Evolutionary conservation across 768 basidiomycete genomes (phyloP), one percentile per base, ranked within the genome.

Genomic region (Termitomyces sp.): DNA sequence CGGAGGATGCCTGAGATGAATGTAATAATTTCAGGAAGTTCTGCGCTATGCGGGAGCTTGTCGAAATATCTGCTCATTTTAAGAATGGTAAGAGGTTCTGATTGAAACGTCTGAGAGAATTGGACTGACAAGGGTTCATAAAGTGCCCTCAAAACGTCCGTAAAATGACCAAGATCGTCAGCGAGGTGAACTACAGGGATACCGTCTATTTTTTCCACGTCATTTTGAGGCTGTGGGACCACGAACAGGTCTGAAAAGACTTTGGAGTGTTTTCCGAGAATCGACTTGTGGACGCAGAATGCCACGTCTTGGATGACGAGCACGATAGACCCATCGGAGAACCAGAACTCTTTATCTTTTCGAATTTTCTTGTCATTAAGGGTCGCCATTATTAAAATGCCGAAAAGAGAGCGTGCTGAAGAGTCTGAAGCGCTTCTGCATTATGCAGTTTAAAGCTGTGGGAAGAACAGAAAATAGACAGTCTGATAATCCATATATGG

Each of bases 1-100:
- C 75, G 68, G 20, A 79, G 69, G 36, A 79, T 73, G 1, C 77
- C 77, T 28, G 77, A 71, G 59, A 79, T 71, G 46, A 76, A 75
- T 10, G 59, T 71, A 35, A 81, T 75, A 33, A 78, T 68, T 4
- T 66, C 62, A 35, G 66, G 65, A 18, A 79, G 63, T 33, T 69
- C 70, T 8, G 72, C 70, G 36, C 75, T 70, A 3, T 69, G 57
- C 6, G 70, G 58, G 28, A 79, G 70, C 13, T 66, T 69, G 57
- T 79, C 77, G 51, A 79, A 79, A 58, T 75, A 67, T 54, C 77
- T 79, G 44, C 4, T 35, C 12, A 41, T n/a, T 30, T 38, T 4
- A 7, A 23, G 16, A 36, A 10, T 50, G n/a, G 30, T 59, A 32
- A 47, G 26, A 26, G 28, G 5, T 7, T 10, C 18, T 9, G 26